Base-by-base conservation (phyloP, 2,329 filamentous ascomycete species). In the Lecanicillium sp. region DNA sequence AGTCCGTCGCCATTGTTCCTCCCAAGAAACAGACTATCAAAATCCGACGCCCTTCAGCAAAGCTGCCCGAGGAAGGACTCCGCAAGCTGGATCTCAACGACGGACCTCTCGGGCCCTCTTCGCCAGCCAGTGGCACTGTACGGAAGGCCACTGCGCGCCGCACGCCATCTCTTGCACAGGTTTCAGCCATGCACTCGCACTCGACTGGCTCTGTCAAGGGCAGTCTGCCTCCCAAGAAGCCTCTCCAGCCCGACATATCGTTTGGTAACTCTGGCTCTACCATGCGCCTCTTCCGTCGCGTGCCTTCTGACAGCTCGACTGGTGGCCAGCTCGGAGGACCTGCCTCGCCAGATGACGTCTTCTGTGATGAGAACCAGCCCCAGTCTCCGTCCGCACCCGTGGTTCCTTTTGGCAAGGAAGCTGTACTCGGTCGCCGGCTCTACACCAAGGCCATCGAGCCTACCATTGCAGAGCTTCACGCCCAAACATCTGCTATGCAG, bases 231-330 rank as follows among this genome's bases (percentile, higher is more conserved):
- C 66, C 79, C 1, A 90, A 88, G 66, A 84, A 87, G 54, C 90
- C 91, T 0, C 75, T 96, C 2, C 89, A 90, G 48, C 78, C 93
- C 2, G 89, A 97, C 60, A 84, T 95, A 73, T 94, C 86, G 5
- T 97, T 94, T 67, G 93, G 91, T 44, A 97, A 97, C 65, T 86
- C 84, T 7, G 88, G 87, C 2, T 96, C 91, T 1, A 95, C 90
- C 14, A 88, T 95, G 55, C 84, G 90, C 47, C 84, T 95, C 44
- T 97, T 96, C 72, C 87, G 88, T 54, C 82, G 91, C 20, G 89
- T 95, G 1, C 77, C 78, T 1, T 93, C 90, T 0, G 86, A 88
- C 58, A 73, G 75, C 56, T 81, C 73, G 19, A 70, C 66, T 5
- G 67, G 68, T 1, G 67, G 69, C 5, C 68, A 70, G 24, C 49